These are phyloP conservation scores for Kluyveromyces nonfermentans DNA, from an alignment of 805 yeast genomes.

Conservation along the genomic window DNA sequence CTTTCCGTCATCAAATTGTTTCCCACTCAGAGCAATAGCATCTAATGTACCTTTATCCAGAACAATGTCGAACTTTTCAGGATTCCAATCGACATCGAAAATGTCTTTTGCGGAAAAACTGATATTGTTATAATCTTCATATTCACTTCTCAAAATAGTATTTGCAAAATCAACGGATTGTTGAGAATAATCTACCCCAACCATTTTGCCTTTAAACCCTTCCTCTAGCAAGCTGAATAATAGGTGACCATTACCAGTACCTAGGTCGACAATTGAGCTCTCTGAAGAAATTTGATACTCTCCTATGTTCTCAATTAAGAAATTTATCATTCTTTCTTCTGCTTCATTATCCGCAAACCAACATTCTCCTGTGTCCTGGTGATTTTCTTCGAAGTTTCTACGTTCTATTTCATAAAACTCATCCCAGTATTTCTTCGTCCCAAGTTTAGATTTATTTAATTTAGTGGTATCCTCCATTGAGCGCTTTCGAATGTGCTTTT, in stretches of 20 bases:
- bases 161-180: slow-evolving; percentile 71
- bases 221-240: slow-evolving; percentile 61
- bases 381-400: slow-evolving; percentile 59
- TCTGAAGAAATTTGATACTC: slow-evolving; percentile 24
- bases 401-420: slow-evolving; percentile 70
- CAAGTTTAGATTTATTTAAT: slow-evolving; percentile 70
- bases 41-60: slow-evolving; percentile 94
- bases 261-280: slow-evolving; percentile 61
- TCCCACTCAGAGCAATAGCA: slow-evolving; percentile 83
- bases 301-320: slow-evolving; percentile 44
- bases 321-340: slow-evolving; percentile 72
- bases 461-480: slow-evolving; percentile 35
- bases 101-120: slow-evolving; percentile 64
- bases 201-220: slow-evolving; percentile 45
- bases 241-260: slow-evolving; percentile 95
- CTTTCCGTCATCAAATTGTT: slow-evolving; percentile 36
- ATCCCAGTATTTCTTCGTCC: slow-evolving; percentile 90
- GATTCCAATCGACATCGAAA: slow-evolving; percentile 33
- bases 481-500: not conserved
- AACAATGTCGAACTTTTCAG: slow-evolving; percentile 55
- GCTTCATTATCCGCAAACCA: slow-evolving; percentile 98
- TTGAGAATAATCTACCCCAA: slow-evolving; percentile 83
- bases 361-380: slow-evolving; percentile 85
- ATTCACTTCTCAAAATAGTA: slow-evolving; percentile 40
- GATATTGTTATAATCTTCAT: slow-evolving; percentile 29